phyloP scores from a whole-genome alignment of 2,329 filamentous ascomycete species.

The Ophioceras dolichostomum region DNA sequence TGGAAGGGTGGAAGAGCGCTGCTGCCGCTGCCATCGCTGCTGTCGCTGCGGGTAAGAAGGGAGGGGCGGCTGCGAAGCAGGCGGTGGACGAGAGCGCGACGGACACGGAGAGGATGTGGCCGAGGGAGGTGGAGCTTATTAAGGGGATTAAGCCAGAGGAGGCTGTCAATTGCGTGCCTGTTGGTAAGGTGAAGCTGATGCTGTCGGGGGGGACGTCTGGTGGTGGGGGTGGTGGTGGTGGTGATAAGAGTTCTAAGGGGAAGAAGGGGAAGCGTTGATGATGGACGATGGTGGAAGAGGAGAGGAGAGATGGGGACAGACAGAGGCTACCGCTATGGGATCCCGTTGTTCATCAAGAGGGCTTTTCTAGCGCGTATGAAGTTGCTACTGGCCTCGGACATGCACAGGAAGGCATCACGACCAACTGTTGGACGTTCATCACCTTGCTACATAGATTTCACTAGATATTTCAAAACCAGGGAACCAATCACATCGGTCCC shows the following conservation, averaged over 20 bases:
- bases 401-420: neutral
- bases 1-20: conserved; percentile 76
- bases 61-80: conserved; percentile 40
- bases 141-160: conserved; percentile 72
- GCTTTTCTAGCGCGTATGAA: neutral
- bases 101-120: conserved; percentile 70
- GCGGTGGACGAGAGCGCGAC: conserved; percentile 46
- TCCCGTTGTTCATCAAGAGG: neutral
- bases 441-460: too few relatives aligned
- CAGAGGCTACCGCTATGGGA: neutral
- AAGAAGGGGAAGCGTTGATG: conserved; percentile 22
- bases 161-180: conserved; percentile 67
- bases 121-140: conserved; percentile 73
- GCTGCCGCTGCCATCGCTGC: too few relatives aligned
- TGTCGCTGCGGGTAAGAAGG: conserved; percentile 45
- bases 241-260: conserved; percentile 23
- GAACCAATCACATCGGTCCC: too few relatives aligned
- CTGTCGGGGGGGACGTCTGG: conserved; percentile 45
- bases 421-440: neutral
- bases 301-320: neutral
- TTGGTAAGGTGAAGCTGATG: conserved; percentile 71
- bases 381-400: neutral
- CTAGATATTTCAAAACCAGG: too few relatives aligned
- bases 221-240: conserved; percentile 20
- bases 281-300: neutral